Evolutionary conservation across 1,284 basidiomycete genomes (phyloP).

Genomic region (Cutaneotrichosporon dermatis): DNA sequence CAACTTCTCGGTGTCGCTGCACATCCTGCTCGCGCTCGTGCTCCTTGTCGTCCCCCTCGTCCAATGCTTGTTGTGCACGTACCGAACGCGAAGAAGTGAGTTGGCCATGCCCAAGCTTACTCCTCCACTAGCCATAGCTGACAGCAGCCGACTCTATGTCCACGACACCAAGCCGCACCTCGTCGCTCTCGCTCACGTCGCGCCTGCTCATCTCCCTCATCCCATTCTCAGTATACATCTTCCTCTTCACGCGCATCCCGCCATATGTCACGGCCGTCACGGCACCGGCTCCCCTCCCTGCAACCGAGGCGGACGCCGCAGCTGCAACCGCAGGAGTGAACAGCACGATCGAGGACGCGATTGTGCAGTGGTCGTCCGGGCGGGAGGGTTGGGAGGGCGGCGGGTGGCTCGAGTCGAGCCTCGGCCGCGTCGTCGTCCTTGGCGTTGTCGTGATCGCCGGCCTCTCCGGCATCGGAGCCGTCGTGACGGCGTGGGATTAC

Average conservation of each 20-base stretch:
- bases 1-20: constrained; percentile 47
- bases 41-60: constrained; percentile 43
- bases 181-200: constrained; percentile 27
- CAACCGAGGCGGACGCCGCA: too few relatives aligned
- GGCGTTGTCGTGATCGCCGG: constrained; percentile 46
- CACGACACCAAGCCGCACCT: constrained; percentile 10
- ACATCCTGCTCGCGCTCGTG: constrained; percentile 41
- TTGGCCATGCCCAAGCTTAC: not conserved
- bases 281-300: too few relatives aligned
- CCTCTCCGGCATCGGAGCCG: constrained; percentile 47
- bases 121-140: not conserved
- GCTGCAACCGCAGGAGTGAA: not conserved
- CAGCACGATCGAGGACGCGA: constrained; percentile 19
- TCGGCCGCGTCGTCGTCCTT: constrained; percentile 46
- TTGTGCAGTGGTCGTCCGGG: constrained; percentile 23
- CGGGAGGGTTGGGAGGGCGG: constrained; percentile 38
- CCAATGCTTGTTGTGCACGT: constrained; percentile 47
- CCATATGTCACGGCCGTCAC: constrained; percentile 40
- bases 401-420: constrained; percentile 44
- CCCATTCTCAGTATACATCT: constrained; percentile 46
- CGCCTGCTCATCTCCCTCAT: constrained; percentile 43
- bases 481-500: constrained; percentile 45
- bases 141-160: constrained; percentile 7
- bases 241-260: constrained; percentile 47
- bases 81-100: constrained; percentile 38